These are phyloP conservation scores for Diophrys sp. DNA, from an alignment of 73 alveolate genomes.

Conservation along the genomic window DNA sequence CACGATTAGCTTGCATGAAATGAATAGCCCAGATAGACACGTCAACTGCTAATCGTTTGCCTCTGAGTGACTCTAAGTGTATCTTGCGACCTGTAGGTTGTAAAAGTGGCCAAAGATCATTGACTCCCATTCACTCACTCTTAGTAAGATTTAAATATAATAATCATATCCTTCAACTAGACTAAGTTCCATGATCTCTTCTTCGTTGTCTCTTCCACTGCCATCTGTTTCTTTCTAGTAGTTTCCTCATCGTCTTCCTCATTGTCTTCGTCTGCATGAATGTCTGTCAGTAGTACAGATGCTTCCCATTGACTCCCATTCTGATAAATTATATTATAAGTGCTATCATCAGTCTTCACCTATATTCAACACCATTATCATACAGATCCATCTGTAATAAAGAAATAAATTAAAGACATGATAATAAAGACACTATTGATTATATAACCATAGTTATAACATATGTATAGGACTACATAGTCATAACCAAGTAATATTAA, in stretches of 20 bases:
- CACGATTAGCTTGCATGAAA: slow-evolving; percentile 48
- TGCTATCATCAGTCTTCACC: too few species aligned
- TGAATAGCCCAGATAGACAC: slow-evolving; percentile 76
- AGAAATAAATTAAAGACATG: too few species aligned
- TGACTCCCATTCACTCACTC: slow-evolving; percentile 65
- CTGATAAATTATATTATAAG: background rate
- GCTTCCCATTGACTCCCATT: background rate
- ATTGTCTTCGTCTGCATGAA: background rate
- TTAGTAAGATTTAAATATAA: background rate
- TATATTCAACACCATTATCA: too few species aligned
- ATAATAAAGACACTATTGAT: too few species aligned
- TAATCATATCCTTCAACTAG: background rate
- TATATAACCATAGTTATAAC: too few species aligned
- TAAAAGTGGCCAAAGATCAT: slow-evolving; percentile 70
- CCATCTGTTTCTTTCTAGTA: too few species aligned
- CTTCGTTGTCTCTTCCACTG: too few species aligned
- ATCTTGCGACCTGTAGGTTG: slow-evolving; percentile 77
- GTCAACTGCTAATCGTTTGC: slow-evolving; percentile 73
- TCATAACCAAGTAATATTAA: too few species aligned
- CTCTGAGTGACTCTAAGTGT: slow-evolving; percentile 62
- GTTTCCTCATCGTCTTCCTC: too few species aligned
- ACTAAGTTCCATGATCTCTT: too few species aligned
- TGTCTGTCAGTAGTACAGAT: slow-evolving; percentile 9
- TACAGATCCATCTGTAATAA: too few species aligned
- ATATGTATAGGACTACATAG: too few species aligned